Evolutionary conservation across 225 moss, liverwort and hornwort species (phyloP), one percentile per base, ranked within the genome.

Genomic region (Asterella californica): DNA sequence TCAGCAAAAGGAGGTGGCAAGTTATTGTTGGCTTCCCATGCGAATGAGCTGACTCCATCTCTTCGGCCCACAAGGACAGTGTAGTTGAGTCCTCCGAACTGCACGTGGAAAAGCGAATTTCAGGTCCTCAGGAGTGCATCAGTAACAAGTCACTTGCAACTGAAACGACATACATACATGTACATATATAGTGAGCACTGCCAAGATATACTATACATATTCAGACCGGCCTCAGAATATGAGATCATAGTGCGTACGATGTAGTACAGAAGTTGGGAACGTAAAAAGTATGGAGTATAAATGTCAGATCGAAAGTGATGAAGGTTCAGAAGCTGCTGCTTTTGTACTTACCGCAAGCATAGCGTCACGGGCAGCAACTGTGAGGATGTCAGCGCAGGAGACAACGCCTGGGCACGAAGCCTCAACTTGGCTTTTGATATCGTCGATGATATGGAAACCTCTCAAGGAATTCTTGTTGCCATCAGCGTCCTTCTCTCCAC

Each of bases 301-400:
- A 42, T 7, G 42, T 2, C 4, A 42, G 7, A 42, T 42, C 42
- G 42, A 2, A 42, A 42, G n/a, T 7, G 42, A 7, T 42, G 42
- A 7, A 42, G 42, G 42, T 42, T 42, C 42, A 42, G 4, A 42
- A 42, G 21, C 57, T 57, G 57, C 32, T 65, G 32, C 42, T 70
- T 45, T 8, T 6, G 4, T 19, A n/a, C 50, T 65, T 54, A 85
- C 84, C 68, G 80, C 64, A 1, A 34, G 27, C 48, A 87, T 84
- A 76, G 75, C 72, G 50, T 85, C 85, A 5, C 88, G 83, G 53
- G 85, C 85, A 17, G 83, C 85, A 38, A 65, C 81, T 9, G 49
- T 22, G 1, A 88, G 17, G 55, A 88, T 79, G 77, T 88, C 88
- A 10, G 88, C 81, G 75, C 85, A 88, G 4, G 88, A 85, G 29